A percentile compares a stretch with the other conserved stretches of the same genome.
Conservation (phyloP, 129 eudicot species). For the Chrysanthemum seticuspe region DNA sequence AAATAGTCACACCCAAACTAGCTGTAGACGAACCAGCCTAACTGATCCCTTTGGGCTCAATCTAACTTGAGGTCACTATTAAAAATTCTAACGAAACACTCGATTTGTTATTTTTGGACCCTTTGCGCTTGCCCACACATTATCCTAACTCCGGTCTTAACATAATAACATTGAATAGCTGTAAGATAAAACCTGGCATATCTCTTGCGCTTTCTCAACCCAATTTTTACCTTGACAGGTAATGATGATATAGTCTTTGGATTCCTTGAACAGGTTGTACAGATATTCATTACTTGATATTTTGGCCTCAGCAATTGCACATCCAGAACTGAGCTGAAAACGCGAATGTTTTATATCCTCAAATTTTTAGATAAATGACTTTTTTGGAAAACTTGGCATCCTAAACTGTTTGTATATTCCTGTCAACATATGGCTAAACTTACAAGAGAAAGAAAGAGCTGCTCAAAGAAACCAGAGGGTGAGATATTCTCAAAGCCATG, state of each 20-base stretch:
- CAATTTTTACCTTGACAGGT: slow-evolving; percentile 64
- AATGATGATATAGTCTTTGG: slow-evolving; percentile 68
- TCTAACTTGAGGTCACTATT: neutral
- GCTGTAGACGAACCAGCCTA: neutral
- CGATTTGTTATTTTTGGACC: neutral
- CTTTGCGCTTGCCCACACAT: neutral
- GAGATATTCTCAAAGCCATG: slow-evolving; percentile 59
- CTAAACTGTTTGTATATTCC: neutral
- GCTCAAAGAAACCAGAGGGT: slow-evolving; percentile 81
- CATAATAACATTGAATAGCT: neutral
- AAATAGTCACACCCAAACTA: too few species aligned
- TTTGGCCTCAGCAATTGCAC: slow-evolving; percentile 70
- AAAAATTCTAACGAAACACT: neutral
- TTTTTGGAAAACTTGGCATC: neutral
- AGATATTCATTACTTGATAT: slow-evolving; percentile 52
- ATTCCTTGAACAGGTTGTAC: slow-evolving; percentile 67
- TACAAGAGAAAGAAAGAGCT: slow-evolving; percentile 81
- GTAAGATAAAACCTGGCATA: slow-evolving; percentile 73
- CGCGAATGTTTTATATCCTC: neutral
- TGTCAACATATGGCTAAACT: slow-evolving; percentile 28
- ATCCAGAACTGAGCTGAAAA: slow-evolving; percentile 76
- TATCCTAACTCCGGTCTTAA: neutral
- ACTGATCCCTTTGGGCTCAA: neutral
- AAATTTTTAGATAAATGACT: neutral
- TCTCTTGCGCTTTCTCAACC: slow-evolving; percentile 73